Percentiles rank a stretch among this genome's conserved stretches.
Evolutionary conservation across 768 basidiomycete species (phyloP).

Genomic region (Exsudoporus frostii): DNA sequence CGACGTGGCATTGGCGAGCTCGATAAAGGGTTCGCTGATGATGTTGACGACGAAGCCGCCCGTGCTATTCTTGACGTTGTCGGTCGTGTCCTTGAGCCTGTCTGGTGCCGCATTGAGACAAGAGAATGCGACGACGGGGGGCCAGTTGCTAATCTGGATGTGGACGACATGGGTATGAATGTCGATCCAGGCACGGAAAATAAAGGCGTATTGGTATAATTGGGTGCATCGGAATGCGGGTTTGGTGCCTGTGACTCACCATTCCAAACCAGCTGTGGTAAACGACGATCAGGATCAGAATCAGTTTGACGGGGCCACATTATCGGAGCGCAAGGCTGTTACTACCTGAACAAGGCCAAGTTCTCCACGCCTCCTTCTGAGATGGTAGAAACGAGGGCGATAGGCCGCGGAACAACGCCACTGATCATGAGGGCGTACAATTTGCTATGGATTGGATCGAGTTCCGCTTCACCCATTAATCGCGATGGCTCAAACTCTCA

Average conservation of each 20-base stretch:
- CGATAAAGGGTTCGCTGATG: conserved; percentile 48
- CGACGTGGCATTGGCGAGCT: conserved; percentile 37
- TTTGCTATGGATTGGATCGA: conserved; percentile 4
- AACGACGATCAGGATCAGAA: neutral
- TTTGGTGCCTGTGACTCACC: conserved; percentile 14
- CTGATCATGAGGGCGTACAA: conserved; percentile 35
- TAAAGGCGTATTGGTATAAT: too few relatives aligned
- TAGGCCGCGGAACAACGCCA: conserved; percentile 38
- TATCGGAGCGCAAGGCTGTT: neutral
- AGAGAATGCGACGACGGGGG: conserved; percentile 39
- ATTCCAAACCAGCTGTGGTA: conserved; percentile 25
- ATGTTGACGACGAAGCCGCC: conserved; percentile 50
- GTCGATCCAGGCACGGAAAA: too few relatives aligned
- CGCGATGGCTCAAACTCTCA: neutral
- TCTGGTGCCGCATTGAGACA: conserved; percentile 11
- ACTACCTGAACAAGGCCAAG: conserved; percentile 36
- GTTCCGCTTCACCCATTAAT: neutral
- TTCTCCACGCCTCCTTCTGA: conserved; percentile 31
- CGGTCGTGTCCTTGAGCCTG: conserved; percentile 39
- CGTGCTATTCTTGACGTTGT: conserved; percentile 40
- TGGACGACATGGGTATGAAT: neutral
- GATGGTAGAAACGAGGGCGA: conserved; percentile 40
- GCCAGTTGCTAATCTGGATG: conserved; percentile 19
- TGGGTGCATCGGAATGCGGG: too few relatives aligned
- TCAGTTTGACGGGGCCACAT: too few relatives aligned